A percentile compares a stretch with the other conserved stretches of the same genome.
Conservation (phyloP, 2,329 filamentous ascomycete species). For the Fusarium heterosporum region DNA sequence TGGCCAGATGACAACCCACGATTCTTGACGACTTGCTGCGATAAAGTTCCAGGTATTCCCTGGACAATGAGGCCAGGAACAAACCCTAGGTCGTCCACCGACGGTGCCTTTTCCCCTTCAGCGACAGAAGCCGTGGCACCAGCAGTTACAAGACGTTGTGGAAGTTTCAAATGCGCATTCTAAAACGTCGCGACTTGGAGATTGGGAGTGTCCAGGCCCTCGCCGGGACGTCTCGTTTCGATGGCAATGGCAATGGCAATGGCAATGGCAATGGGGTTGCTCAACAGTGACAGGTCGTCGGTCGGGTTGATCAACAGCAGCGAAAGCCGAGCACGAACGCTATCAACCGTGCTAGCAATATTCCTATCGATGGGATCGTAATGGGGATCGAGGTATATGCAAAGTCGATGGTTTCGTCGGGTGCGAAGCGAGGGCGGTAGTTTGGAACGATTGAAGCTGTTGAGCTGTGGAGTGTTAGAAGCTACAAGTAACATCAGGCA, state of each 20-base stretch:
- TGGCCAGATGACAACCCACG: not conserved
- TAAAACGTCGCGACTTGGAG: slow-evolving; percentile 11
- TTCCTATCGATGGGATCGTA: not conserved
- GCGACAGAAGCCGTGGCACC: not conserved
- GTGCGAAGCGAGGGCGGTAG: not conserved
- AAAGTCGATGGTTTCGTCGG: slow-evolving; percentile 27
- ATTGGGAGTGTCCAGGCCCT: slow-evolving; percentile 8
- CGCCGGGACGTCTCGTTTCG: slow-evolving; percentile 15
- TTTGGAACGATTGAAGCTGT: not conserved
- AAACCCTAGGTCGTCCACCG: slow-evolving; percentile 2
- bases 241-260: slow-evolving; percentile 26
- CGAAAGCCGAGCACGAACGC: not conserved
- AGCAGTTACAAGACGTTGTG: not conserved
- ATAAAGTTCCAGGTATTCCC: slow-evolving; percentile 4
- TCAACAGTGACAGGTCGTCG: not conserved
- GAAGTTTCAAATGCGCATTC: not conserved
- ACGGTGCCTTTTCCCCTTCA: not conserved
- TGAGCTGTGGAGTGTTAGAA: not conserved
- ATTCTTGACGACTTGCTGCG: slow-evolving; percentile 4
- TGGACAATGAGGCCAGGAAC: slow-evolving; percentile 19
- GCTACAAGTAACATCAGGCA: fast-evolving
- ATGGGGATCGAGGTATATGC: not conserved
- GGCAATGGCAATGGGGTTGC: slow-evolving; percentile 13
- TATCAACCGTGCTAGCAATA: not conserved
- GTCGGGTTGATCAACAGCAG: slow-evolving; percentile 1